Evolutionary conservation across 345 rosid genomes (phyloP).

Genomic region (Bretschneidera sinensis): DNA sequence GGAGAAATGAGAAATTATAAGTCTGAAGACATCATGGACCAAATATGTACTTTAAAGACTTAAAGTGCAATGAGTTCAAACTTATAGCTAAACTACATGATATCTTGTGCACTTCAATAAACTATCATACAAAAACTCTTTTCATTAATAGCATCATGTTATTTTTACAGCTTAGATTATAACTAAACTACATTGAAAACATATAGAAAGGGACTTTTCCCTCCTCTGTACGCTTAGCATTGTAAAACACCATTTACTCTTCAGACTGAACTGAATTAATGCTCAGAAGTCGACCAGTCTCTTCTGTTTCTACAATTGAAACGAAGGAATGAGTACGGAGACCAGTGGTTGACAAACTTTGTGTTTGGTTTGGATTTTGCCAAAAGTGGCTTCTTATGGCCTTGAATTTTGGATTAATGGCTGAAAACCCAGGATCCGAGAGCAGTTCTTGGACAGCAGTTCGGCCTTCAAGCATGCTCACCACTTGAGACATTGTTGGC

Average conservation of each 20-base stretch:
- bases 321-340: slow-evolving; percentile 26
- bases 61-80: too few species aligned
- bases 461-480: slow-evolving; percentile 74
- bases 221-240: too few species aligned
- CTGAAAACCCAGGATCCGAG: slow-evolving; percentile 64
- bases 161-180: too few species aligned
- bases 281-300: slow-evolving; percentile 24
- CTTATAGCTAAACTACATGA: too few species aligned
- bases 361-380: slow-evolving; percentile 57
- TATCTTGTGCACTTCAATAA: too few species aligned
- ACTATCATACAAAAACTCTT: too few species aligned
- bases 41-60: too few species aligned
- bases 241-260: not conserved
- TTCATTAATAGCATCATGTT: too few species aligned
- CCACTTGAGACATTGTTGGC: slow-evolving; percentile 87
- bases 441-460: slow-evolving; percentile 65
- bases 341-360: slow-evolving; percentile 38
- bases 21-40: too few species aligned
- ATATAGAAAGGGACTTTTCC: too few species aligned
- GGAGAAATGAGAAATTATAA: too few species aligned
- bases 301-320: slow-evolving; percentile 30
- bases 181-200: too few species aligned
- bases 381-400: slow-evolving; percentile 77
- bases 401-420: slow-evolving; percentile 55
- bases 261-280: slow-evolving; percentile 16